A percentile compares a stretch with the other conserved stretches of the same genome.
Evolutionary conservation across 176 grass and related monocot species (phyloP).

Genomic region (Sorghum bicolor): Sorghum_bicolor_NCBIv3 NC_012870.2:2675001-2675500

Average conservation of each 20-base stretch:
- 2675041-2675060: conserved; percentile 70
- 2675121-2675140: background rate
- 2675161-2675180: too few species aligned
- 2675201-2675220: conserved; percentile 67
- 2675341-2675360: background rate
- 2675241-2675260: conserved; percentile 56
- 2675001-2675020: conserved; percentile 41
- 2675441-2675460: too few species aligned
- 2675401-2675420: too few species aligned
- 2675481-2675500: too few species aligned
- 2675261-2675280: conserved; percentile 57
- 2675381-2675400: too few species aligned
- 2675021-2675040: conserved; percentile 37
- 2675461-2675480: too few species aligned
- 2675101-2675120: background rate
- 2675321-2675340: conserved; percentile 63
- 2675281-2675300: conserved; percentile 52
- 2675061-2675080: conserved; percentile 15
- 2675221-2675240: conserved; percentile 93
- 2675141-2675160: background rate
- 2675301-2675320: conserved; percentile 53
- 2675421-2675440: too few species aligned
- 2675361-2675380: too few species aligned
- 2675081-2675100: background rate
- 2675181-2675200: conserved; percentile 76